Conservation (phyloP, 768 basidiomycete species). For the Rhizopogon vinicolor region DNA sequence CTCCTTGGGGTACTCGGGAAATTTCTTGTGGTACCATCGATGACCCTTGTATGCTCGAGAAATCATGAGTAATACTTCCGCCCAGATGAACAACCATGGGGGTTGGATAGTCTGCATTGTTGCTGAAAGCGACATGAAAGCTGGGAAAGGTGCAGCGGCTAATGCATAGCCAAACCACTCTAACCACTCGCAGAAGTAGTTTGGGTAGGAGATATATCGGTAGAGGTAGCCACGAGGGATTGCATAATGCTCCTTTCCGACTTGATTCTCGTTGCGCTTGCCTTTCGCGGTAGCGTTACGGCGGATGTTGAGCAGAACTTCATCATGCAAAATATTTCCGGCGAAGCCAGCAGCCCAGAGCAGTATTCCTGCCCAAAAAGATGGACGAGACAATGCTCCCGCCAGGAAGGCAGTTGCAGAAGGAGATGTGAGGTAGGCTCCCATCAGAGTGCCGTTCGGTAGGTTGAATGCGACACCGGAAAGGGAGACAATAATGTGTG, state of each 20-base stretch:
- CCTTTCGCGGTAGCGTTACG: constrained; percentile 48
- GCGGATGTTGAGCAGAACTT: constrained; percentile 80
- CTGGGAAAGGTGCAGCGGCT: constrained; percentile 55
- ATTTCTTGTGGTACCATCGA: constrained; percentile 76
- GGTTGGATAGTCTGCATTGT: constrained; percentile 49
- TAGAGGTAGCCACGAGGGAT: constrained; percentile 81
- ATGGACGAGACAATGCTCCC: constrained; percentile 25
- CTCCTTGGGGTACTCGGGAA: constrained; percentile 77
- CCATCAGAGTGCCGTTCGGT: constrained; percentile 58
- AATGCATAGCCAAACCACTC: constrained; percentile 91
- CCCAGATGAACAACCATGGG: constrained; percentile 74
- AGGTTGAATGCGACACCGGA: constrained; percentile 61
- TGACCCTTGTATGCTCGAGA: constrained; percentile 82
- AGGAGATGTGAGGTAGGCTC: constrained; percentile 63
- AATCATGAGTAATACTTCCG: constrained; percentile 74
- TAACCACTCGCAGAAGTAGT: constrained; percentile 93
- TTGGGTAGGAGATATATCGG: constrained; percentile 80
- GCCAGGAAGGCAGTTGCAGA: constrained; percentile 40
- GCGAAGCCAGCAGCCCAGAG: constrained; percentile 70
- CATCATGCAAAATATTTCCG: constrained; percentile 88
- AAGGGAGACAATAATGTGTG: constrained; percentile 63
- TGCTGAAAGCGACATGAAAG: constrained; percentile 26
- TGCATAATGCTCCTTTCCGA: constrained; percentile 55
- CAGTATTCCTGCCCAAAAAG: constrained; percentile 58
- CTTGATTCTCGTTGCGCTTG: constrained; percentile 18